Evolutionary conservation across 306 rosid genomes (phyloP), one percentile per base, ranked within the genome.

Genomic region (Oxytropis ochrocephala): DNA sequence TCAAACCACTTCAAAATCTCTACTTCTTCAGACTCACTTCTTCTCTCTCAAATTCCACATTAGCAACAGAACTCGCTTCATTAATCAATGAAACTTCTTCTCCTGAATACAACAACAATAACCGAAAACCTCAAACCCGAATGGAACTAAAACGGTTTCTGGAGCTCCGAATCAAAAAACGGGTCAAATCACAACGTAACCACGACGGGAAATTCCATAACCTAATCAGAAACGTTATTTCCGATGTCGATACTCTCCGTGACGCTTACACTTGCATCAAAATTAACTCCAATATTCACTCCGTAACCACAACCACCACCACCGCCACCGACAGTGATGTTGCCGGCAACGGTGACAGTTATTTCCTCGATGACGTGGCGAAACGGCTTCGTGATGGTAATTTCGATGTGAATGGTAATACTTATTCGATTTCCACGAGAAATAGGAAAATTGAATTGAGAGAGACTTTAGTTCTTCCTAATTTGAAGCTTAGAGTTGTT

Each of bases 391-490:
- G 5, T 35, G 61, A 46, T 49, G 90, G 88, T 56, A 79, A 55
- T 27, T 92, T 89, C 27, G 84, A 88, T 63, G 86, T 83, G 73
- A 70, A 41, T 9, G 85, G 71, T 18, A 88, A 90, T 75, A 86
- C 88, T 11, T 72, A 74, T 67, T 80, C 77, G n/a, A 62, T 88
- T 30, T 88, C 93, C 10, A 86, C 88, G 8, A 86, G 82, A 4
- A 60, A 13, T 65, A 85, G 29, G 29, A 51, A 19, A 60, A 6
- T 1, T 0, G 44, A 30, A 14, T 47, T 11, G 24, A 82, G 89
- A 68, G 91, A 89, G 72, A 54, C 75, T 46, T 83, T 92, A 39
- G 85, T 90, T 63, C 82, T 92, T 57, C 98, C 98, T 35, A 92
- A 82, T 81, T 80, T 83, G 69, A 88, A 78, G 71, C 74, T 92